A percentile compares a stretch with the other conserved stretches of the same genome.
These are phyloP conservation scores for Trichopus zeylanicus DNA, from an alignment of 116 monocot species.

Conservation along the genomic window DNA sequence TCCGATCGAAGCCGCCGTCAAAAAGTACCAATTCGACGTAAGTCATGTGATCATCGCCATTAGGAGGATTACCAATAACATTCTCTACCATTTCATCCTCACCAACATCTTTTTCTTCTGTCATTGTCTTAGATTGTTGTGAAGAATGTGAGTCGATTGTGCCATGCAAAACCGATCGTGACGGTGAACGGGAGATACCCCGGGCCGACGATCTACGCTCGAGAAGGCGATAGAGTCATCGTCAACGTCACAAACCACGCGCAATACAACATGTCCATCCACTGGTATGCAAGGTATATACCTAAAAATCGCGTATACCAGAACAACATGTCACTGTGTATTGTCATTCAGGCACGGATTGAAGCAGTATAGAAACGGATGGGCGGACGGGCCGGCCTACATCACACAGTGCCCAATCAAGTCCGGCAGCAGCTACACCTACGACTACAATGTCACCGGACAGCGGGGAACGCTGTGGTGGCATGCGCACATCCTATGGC, in stretches of 20 bases:
- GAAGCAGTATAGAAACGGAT: conserved; percentile 62
- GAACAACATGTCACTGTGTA: no score
- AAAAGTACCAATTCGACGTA: conserved; percentile 59
- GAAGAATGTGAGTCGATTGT: conserved; percentile 58
- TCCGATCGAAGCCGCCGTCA: conserved; percentile 30
- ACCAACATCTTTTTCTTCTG: neutral
- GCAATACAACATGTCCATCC: conserved; percentile 59
- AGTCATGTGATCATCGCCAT: conserved; percentile 22
- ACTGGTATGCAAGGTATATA: no score
- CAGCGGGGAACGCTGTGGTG: conserved; percentile 71
- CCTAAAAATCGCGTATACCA: no score
- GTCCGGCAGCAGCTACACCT: conserved; percentile 34
- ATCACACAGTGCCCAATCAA: conserved; percentile 63
- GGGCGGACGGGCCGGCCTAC: conserved; percentile 69
- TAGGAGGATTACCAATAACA: neutral
- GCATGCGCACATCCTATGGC: conserved; percentile 70
- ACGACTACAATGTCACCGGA: conserved; percentile 45
- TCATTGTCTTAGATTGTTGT: conserved; percentile 30
- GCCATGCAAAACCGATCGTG: conserved; percentile 49
- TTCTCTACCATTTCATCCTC: neutral
- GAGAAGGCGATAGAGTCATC: conserved; percentile 59
- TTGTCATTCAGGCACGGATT: conserved; percentile 74
- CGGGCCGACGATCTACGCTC: conserved; percentile 60
- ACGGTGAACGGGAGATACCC: conserved; percentile 60
- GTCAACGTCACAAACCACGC: conserved; percentile 60